Conservation (phyloP, 2,329 filamentous ascomycete species). For the Curvularia hawaiiensis region DNA sequence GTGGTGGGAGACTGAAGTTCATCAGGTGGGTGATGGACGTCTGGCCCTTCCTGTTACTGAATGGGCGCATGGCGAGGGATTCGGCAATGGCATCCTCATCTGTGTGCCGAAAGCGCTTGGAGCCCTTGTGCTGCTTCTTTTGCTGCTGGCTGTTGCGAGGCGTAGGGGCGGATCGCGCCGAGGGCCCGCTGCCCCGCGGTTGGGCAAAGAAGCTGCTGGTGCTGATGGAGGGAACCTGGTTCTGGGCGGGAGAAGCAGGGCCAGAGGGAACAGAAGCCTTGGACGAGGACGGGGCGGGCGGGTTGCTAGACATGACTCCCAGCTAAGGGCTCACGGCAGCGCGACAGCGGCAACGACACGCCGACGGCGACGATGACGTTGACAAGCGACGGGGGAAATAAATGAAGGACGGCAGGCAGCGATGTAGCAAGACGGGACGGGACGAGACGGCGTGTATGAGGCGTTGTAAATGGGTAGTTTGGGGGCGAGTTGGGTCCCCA, state of each 20-base stretch:
- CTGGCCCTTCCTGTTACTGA: slow-evolving; percentile 80
- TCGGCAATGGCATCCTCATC: slow-evolving; percentile 91
- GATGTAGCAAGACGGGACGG: background rate
- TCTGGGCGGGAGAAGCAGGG: slow-evolving; percentile 51
- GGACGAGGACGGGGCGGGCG: slow-evolving; percentile 48
- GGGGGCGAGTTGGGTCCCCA: slow-evolving; percentile 14
- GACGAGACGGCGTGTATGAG: background rate
- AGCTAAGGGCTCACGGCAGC: slow-evolving; percentile 32
- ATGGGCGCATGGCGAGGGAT: slow-evolving; percentile 67
- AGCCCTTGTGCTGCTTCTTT: slow-evolving; percentile 83
- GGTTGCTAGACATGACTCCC: slow-evolving; percentile 53
- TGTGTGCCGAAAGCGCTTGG: slow-evolving; percentile 73
- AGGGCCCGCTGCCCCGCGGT: slow-evolving; percentile 49
- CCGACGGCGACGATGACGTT: slow-evolving; percentile 1
- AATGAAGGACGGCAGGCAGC: slow-evolving; percentile 5
- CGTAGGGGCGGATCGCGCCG: slow-evolving; percentile 49
- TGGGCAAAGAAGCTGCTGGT: slow-evolving; percentile 52
- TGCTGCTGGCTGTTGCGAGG: slow-evolving; percentile 77
- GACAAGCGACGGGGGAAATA: slow-evolving; percentile 3
- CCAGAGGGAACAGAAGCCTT: slow-evolving; percentile 47
- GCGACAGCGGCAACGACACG: slow-evolving; percentile 12
- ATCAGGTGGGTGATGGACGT: slow-evolving; percentile 97
- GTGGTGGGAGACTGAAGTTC: slow-evolving; percentile 82
- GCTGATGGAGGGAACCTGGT: slow-evolving; percentile 51
- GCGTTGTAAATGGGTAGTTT: slow-evolving; percentile 3